A percentile compares a stretch with the other conserved stretches of the same genome.
Evolutionary conservation across 495 filamentous ascomycete species (phyloP).

Genomic region (Opeltia flavorubescens): DNA sequence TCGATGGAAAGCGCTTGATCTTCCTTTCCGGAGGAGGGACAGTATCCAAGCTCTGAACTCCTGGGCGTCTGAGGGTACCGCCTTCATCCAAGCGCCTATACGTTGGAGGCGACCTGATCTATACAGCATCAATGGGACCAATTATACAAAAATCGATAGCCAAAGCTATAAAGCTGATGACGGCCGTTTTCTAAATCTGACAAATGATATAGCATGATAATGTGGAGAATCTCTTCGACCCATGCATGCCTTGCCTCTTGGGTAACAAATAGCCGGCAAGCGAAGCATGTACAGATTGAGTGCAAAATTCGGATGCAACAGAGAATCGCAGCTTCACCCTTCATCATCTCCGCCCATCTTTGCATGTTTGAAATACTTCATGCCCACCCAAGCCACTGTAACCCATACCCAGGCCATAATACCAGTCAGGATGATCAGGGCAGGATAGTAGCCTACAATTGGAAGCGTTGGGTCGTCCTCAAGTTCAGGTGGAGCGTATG

Average conservation of each 20-base stretch:
- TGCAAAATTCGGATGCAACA: no score
- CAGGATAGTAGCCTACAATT: slow-evolving; percentile 93
- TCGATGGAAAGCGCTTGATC: neutral
- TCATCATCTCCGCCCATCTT: slow-evolving; percentile 55
- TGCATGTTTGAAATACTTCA: slow-evolving; percentile 98
- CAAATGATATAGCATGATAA: neutral
- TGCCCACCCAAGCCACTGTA: slow-evolving; percentile 88
- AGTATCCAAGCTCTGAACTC: neutral
- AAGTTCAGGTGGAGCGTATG: slow-evolving; percentile 81
- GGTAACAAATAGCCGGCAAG: no score
- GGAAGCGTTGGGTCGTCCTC: slow-evolving; percentile 88
- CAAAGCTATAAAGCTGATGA: neutral
- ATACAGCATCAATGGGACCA: neutral
- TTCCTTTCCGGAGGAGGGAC: neutral
- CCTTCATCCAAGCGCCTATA: neutral
- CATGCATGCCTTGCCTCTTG: no score
- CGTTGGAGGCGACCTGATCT: neutral
- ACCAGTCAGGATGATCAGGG: slow-evolving; percentile 76
- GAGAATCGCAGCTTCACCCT: no score
- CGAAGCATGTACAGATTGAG: no score
- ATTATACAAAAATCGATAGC: neutral
- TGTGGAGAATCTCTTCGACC: no score
- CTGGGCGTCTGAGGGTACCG: neutral
- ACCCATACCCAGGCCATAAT: slow-evolving; percentile 99
- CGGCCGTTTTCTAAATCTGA: neutral